Base-by-base conservation (phyloP, 352 stramenopile species). In the Elongisporangium undulatum region DNA sequence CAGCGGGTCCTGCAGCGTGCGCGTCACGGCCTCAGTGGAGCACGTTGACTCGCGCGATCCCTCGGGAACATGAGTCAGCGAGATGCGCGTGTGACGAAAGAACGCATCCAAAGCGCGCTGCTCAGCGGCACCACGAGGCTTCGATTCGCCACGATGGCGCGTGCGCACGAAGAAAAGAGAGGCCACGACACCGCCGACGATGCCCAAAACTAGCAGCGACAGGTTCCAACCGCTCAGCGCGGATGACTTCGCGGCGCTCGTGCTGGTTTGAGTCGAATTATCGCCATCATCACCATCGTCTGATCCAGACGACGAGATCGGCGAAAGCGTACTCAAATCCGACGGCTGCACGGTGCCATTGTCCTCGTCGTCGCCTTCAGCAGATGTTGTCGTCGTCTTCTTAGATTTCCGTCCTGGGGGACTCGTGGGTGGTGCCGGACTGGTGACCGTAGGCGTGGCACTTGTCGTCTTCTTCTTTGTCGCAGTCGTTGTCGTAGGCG, bases 101-200 rank as follows among this genome's bases (percentile, higher is more conserved):
- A 83, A 82, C 23, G 73, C 74, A 51, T 89, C 74, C 58, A 87
- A 24, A 17, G 73, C 61, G 13, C 75, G 71, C 55, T 79, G 75
- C 54, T 87, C 54, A 0, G 71, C 69, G 56, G 66, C 75, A 26
- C 68, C 73, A 1, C 72, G 68, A 2, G 50, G 51, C 8, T 71
- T 62, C 16, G 68, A 68, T 49, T 67, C 62, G 2, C 72, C 68
- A 0, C 63, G 56, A 2, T 63, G 64, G 49, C 61, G 52, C 13
- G 62, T 69, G 53, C 81, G 80, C 41, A 86, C 75, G 55, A 88
- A 86, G 66, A 87, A 75, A 23, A 90, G 62, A 23, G 74, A 83
- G 17, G 66, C 69, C 16, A 83, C 21, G 1, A 90, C 80, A 9
- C 59, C 66, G 2, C 59, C 74, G 19, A 90, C 67, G 19, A 79